Evolutionary conservation across 306 rosid genomes (phyloP), one percentile per base, ranked within the genome.

Genomic region (Lathyrus aphaca): DNA sequence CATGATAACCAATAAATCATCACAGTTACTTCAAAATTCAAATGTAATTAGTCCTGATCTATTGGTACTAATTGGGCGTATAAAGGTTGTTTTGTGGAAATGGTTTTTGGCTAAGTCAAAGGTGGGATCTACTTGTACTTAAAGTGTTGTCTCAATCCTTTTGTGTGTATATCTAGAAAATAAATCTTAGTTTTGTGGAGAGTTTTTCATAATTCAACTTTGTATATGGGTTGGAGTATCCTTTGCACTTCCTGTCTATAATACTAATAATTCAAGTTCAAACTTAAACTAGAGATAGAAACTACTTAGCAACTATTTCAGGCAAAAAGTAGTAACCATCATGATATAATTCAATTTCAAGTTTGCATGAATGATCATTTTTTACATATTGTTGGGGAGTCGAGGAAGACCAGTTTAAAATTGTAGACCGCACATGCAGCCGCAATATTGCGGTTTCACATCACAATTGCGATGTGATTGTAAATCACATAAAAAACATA

Each of bases 11-110:
- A 73, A 14, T 45, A 72, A 1, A 61, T 19, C 5, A 42, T 42
- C 46, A 45, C 17, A 13, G 60, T 63, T 38, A 74, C 60, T 74
- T 68, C 39, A 8, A 45, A 45, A 16, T n/a, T 45, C 51, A 45
- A 49, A 17, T 14, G 0, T 40, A 46, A 15, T 7, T 46, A 46
- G 1, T 15, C 19, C 4, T 46, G 53, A n/a, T 46, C 19, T 32
- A 32, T 32, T 6, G 9, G 10, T 7, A 35, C 39, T 35, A 35
- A 15, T 46, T 46, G 3, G 3, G 53, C 3, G 21, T 46, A 16
- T 46, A 46, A n/a, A 15, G 53, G 53, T 15, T 15, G 53, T 46
- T 46, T 46, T 5, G 10, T 2, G 53, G 21, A 46, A 6, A 18
- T 46, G 10, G 19, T 46, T 46, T 6, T 8, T 7, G 53, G 53